Conservation (phyloP, 2,329 filamentous ascomycete genomes). For the Colletotrichum falcatum region DNA sequence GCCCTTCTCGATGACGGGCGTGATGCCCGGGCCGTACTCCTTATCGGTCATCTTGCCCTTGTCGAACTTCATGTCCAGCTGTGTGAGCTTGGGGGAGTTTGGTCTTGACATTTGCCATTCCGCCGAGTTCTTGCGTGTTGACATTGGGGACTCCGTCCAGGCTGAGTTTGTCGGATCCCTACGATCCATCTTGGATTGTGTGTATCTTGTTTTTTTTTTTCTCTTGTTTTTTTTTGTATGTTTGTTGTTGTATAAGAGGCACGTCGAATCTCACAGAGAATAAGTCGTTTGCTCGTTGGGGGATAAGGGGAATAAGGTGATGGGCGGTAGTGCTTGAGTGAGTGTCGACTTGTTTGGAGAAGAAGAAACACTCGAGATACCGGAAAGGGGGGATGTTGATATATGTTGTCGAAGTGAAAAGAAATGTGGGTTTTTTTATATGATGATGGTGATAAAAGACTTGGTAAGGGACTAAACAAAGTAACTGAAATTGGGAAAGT, state of each 20-base stretch:
- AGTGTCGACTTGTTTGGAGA: conserved; percentile 8
- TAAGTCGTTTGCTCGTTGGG: conserved; percentile 22
- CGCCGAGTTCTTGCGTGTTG: conserved; percentile 39
- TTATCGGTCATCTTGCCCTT: conserved; percentile 33
- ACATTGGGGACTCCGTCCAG: conserved; percentile 38
- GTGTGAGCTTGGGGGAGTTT: conserved; percentile 37
- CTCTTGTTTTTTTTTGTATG: conserved; percentile 4
- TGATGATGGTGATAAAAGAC: conserved; percentile 1
- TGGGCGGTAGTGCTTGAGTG: conserved; percentile 9
- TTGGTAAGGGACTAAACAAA: conserved; percentile 2
- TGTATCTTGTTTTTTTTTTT: neutral
- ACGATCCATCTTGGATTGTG: conserved; percentile 30
- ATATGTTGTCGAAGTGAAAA: conserved; percentile 22
- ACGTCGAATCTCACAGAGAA: conserved; percentile 39
- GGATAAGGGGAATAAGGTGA: neutral
- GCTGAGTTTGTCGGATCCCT: conserved; percentile 31
- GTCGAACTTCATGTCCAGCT: conserved; percentile 34
- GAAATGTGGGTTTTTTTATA: conserved; percentile 10
- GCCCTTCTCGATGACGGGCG: conserved; percentile 39
- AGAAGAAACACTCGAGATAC: neutral
- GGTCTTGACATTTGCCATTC: conserved; percentile 38
- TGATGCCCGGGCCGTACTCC: conserved; percentile 31
- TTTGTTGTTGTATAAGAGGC: conserved; percentile 3
- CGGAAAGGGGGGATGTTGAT: conserved; percentile 7
- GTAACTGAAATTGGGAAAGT: neutral